Conservation (phyloP, 805 yeast species). For the Ogataea pignaliae region DNA sequence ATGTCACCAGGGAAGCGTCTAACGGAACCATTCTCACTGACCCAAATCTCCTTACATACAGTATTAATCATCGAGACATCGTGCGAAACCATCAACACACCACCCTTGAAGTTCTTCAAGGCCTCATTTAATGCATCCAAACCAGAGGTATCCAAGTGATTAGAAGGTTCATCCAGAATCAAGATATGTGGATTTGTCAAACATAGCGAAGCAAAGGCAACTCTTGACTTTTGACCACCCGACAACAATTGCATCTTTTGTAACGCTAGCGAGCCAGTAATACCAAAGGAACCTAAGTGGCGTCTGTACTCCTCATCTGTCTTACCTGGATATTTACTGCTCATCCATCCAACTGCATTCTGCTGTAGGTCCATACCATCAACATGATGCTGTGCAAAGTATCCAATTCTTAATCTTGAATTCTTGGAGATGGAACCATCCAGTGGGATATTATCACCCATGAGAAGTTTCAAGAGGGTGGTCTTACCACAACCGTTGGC, state of each 20-base stretch:
- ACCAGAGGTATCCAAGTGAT: constrained; percentile 97
- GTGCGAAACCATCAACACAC: constrained; percentile 96
- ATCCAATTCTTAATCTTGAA: constrained; percentile 86
- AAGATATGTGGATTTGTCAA: constrained; percentile 85
- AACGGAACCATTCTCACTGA: constrained; percentile 82
- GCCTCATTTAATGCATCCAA: constrained; percentile 94
- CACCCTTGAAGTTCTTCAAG: constrained; percentile 83
- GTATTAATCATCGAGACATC: constrained; percentile 87
- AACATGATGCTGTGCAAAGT: constrained; percentile 97
- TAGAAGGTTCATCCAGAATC: constrained; percentile 95
- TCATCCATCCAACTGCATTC: constrained; percentile 94
- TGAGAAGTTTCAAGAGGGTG: constrained; percentile 79
- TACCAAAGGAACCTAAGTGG: constrained; percentile 95
- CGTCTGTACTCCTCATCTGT: constrained; percentile 96
- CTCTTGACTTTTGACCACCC: constrained; percentile 98
- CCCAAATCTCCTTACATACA: constrained; percentile 95
- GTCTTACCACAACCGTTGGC: constrained; percentile 99
- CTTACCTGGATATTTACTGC: constrained; percentile 83
- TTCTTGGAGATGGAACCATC: constrained; percentile 78
- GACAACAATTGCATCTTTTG: constrained; percentile 87
- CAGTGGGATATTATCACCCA: constrained; percentile 71
- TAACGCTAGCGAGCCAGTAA: constrained; percentile 88
- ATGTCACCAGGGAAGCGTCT: constrained; percentile 76
- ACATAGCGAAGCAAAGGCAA: constrained; percentile 95
- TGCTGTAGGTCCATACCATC: constrained; percentile 88